Base-by-base conservation (phyloP, 2,329 filamentous ascomycete species). In the Fusarium piperis region DNA sequence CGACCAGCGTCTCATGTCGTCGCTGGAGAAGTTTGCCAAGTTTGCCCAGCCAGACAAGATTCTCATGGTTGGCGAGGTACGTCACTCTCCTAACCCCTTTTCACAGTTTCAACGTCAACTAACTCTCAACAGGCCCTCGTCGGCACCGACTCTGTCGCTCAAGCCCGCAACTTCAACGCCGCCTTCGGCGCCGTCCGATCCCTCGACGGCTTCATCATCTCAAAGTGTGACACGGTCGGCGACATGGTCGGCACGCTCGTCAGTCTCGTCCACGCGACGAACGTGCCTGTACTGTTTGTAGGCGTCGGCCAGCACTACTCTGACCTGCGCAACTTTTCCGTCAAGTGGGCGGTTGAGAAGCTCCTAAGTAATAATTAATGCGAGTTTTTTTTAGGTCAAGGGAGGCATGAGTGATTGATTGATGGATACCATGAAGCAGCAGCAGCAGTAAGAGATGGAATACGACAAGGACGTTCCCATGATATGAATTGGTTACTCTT, bases 171-270 rank as follows among this genome's bases (percentile, higher is more conserved):
- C 83, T 99, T 99, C 85, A 98, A 98, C 79, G 90, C 92, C 38
- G 93, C 94, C 3, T 98, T 99, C 83, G 97, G 96, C 33, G 86
- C 89, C 6, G 91, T 90, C 15, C 87, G 95, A 64, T 89, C 89
- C 30, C 87, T 99, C 38, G 97, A 99, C 82, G 96, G 96, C 7
- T 99, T 99, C 82, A 97, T 99, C 79, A 98, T 99, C 76, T 95
- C 92, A 67, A 99, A 99, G 83, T 98, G 96, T 81, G 96, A 99
- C 83, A 99, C 96, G 0, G 97, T 99, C 38, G 97, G 96, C n/a
- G 95, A 98, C 83, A 98, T 98, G 95, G 94, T 98, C 46, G 94
- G 89, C 74, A 98, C 95, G 3, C 85, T 99, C 71, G 96, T 99
- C 70, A 97, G 94, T 80, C 95, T 99, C 86, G 95, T 99, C 39